Evolutionary conservation across 164 flowering plant species (phyloP), one percentile per base, ranked within the genome.

Genomic region (Magnolia officinalis): DNA sequence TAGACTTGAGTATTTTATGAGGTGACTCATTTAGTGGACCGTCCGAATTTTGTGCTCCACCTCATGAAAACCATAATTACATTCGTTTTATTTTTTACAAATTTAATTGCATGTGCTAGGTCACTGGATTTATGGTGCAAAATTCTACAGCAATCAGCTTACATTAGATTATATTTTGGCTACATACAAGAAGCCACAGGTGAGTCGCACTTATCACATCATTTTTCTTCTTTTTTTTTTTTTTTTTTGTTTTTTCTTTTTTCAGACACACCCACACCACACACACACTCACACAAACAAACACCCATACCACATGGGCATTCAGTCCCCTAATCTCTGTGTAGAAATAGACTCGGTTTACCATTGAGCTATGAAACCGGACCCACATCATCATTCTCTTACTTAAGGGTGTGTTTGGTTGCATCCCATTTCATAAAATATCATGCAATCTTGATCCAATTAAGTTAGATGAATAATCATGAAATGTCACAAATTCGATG

Each of bases 141-240:
- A 75, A 19, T 92, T 81, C 75, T 91, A 87, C 73, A 58, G 78
- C 18, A 85, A 79, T 52, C 90, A 88, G 72, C 88, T 79, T 51
- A 87, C 63, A 49, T 73, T 91, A 66, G 89, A 90, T 77, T 90
- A 86, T 77, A 50, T 91, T 63, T 81, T 91, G 77, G 94, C 92
- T 75, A 91, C 95, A 45, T 87, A 85, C 80, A 82, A 76, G n/a
- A 92, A 91, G 77, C 89, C 89, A 23, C 91, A 88, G 91, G 95
- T 92, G 65, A 70, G 65, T 50, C 29, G 63, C 63, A 64, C 23
- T 19, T 18, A 8, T 55, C 61, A 55, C 45, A 16, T 55, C 18
- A 16, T 55, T 55, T 55, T 2, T 55, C 2, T 6, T 0, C 2
- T 13, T 10, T 1, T 55, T 10, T 55, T 55, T 55, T 2, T 23